Evolutionary conservation across 495 filamentous ascomycete genomes (phyloP), one percentile per base, ranked within the genome.

Genomic region (Aspergillus panamensis): DNA sequence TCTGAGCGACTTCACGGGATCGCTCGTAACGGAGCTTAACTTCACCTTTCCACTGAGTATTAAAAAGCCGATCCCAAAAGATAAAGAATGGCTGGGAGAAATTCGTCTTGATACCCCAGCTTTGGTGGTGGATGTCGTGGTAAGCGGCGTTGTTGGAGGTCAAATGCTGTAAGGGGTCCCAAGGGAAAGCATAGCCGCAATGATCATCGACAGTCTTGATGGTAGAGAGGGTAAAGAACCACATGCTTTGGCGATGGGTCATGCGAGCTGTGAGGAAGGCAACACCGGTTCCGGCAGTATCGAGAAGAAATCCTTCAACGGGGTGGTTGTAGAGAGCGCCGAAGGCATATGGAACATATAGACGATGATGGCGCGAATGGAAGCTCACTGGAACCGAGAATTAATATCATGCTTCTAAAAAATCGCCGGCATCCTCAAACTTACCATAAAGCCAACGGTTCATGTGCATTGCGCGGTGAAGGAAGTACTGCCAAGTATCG

Each of bases 161-260:
- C 31, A 96, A 75, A 66, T 85, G 86, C 78, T 97, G 92, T 59
- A 97, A 78, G 17, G 94, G 94, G 71, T 98, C 93, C 84, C 87
- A 97, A 6, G 94, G 94, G 50, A 98, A 84, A n/a, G 82, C 78
- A 65, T 97, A 98, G 57, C 94, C 94, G 72, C 92, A 96, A 73
- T 98, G 94, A 68, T 98, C 94, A 68, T 96, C 92, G 21, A 98
- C 92, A 0, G 92, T 96, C 78, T 98, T 98, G 79, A 96, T 84
- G 48, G 88, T 92, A 42, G 85, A 89, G 68, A 80, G 73, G 12
- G 86, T 87, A 72, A 94, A 96, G 77, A 96, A 96, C 66, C 80
- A 82, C 77, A 96, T 90, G 58, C 82, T 84, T 68, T 94, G 87
- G 35, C 92, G 84, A 47, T 82, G 81, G 32, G 82, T 88, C 84